These are phyloP conservation scores for Monilinia polystroma DNA, from an alignment of 2,329 filamentous ascomycete species.

Conservation along the genomic window DNA sequence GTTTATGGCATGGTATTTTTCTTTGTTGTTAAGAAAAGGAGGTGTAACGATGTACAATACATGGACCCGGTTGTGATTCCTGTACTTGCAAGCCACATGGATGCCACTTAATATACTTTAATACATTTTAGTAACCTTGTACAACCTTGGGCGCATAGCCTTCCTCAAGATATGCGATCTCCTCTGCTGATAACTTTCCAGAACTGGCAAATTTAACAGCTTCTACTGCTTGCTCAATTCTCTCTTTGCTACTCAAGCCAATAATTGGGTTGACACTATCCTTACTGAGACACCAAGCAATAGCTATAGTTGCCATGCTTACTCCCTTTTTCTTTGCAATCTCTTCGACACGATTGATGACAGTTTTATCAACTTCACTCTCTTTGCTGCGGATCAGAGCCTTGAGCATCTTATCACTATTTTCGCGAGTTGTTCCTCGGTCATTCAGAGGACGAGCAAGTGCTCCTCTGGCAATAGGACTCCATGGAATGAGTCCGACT, in stretches of 20 bases:
- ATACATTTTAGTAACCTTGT: conserved; percentile 27
- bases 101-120: conserved; percentile 18
- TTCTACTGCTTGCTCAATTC: conserved; percentile 56
- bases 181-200: conserved; percentile 51
- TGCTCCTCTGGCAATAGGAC: conserved; percentile 42
- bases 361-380: conserved; percentile 36
- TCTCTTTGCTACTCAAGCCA: conserved; percentile 51
- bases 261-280: conserved; percentile 53
- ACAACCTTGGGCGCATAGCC: conserved; percentile 47
- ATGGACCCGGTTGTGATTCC: conserved; percentile 1
- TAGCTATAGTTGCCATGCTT: conserved; percentile 59
- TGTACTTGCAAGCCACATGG: conserved; percentile 17
- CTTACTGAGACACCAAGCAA: conserved; percentile 54
- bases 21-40: neutral
- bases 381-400: conserved; percentile 29
- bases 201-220: conserved; percentile 42
- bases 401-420: conserved; percentile 30
- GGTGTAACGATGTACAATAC: conserved; percentile 4
- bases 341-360: conserved; percentile 51
- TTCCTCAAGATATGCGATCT: conserved; percentile 55
- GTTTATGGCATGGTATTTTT: conserved; percentile 1
- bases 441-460: conserved; percentile 38
- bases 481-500: conserved; percentile 44
- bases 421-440: conserved; percentile 31
- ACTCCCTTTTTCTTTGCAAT: conserved; percentile 55